Base-by-base conservation (phyloP, 2,329 filamentous ascomycete genomes). In the Catunica adiposa region DNA sequence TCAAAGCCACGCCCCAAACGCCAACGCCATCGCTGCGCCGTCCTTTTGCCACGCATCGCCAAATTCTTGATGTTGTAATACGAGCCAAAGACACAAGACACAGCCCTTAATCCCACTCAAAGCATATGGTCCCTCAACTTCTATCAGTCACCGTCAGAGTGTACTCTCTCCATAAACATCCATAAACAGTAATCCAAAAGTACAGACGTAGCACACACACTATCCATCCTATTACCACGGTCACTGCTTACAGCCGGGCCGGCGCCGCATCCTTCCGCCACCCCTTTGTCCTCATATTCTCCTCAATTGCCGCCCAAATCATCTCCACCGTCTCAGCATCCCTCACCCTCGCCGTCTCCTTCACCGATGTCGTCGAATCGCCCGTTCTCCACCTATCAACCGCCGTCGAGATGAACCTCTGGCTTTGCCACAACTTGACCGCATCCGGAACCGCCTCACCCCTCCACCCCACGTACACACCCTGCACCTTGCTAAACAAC, bases 241-340 rank as follows among this genome's bases (percentile, higher is more conserved):
- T n/a, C n/a, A 20, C 17, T 20, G 4, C 26, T 22, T 63, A 75
- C 60, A 79, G 75, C 52, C 72, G 71, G 20, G 72, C 67, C 1
- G 83, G 82, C 8, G 82, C 80, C 5, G 77, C 78, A 63, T 89
- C 84, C 65, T 77, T 82, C 56, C 76, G 79, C 88, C 89, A 96
- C 1, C 89, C 90, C 66, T 83, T 87, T 59, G 76, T 75, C 63
- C 83, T 78, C 92, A 98, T 97, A 60, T 85, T 84, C 61, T 76
- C 77, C 74, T 97, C 92, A 60, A 98, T 85, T 3, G 79, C 74
- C 64, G 84, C 85, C 92, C 92, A 98, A 59, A 98, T 87, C 58
- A 81, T 76, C 74, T 97, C 92, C 8, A 96, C 88, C 17, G 94
- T 82, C 71, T 97, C 92, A 53, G 89, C 78, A 69, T 98, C 92